phyloP scores from a whole-genome alignment of 345 rosid species.

The Adansonia digitata region DNA sequence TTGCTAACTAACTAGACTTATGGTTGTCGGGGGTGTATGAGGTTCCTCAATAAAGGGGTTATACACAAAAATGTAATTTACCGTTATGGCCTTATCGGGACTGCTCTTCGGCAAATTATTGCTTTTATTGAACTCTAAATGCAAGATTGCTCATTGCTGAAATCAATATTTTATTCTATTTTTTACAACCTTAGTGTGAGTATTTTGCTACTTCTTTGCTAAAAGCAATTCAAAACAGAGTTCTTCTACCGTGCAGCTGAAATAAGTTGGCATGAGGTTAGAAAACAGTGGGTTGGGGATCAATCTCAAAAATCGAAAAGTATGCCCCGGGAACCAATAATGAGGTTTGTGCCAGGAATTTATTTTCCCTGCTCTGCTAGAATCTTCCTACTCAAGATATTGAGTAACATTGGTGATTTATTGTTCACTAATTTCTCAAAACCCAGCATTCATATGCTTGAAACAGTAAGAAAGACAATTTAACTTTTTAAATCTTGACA shows the following conservation, averaged over 20 bases:
- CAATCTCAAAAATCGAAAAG: conserved; percentile 24
- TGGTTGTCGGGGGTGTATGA: not conserved
- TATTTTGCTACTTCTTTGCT: not conserved
- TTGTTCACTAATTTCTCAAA: not conserved
- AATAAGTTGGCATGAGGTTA: conserved; percentile 32
- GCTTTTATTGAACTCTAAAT: not conserved
- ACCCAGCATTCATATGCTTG: not conserved
- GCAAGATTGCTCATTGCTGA: not conserved
- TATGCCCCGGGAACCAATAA: conserved; percentile 28
- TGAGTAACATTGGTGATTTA: not conserved
- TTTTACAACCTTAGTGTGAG: not conserved
- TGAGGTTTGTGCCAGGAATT: conserved; percentile 24
- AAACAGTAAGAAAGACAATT: not conserved
- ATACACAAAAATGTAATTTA: not conserved
- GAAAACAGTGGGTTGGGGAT: conserved; percentile 38
- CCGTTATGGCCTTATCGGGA: not conserved
- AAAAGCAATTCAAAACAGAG: not conserved
- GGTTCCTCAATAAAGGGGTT: not conserved
- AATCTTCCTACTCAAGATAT: not conserved
- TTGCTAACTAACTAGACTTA: not conserved
- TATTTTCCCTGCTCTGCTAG: not conserved
- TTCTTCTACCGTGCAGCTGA: conserved; percentile 24
- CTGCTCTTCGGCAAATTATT: not conserved
- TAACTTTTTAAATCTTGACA: not conserved
- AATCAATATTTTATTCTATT: not conserved